Conservation (phyloP, 2,329 filamentous ascomycete genomes). For the Exophiala sp. region DNA sequence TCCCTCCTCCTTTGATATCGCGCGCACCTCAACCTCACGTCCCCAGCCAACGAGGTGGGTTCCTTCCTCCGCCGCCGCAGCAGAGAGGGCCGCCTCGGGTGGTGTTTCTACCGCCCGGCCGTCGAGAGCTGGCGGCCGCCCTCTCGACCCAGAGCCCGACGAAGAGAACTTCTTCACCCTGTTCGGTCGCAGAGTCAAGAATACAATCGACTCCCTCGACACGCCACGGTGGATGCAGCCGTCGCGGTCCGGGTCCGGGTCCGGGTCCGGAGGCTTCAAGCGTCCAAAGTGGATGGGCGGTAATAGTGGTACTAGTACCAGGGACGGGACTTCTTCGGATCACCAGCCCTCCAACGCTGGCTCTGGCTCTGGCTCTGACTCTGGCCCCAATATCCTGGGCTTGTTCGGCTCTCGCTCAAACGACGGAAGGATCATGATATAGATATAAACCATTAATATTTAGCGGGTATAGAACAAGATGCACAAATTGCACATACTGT, state of each 20-base stretch:
- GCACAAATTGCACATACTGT: too few relatives aligned
- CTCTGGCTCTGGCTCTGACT: background rate
- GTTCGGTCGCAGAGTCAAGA: conserved; percentile 78
- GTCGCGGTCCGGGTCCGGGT: conserved; percentile 33
- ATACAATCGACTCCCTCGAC: conserved; percentile 80
- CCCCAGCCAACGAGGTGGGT: conserved; percentile 34
- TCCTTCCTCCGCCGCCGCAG: conserved; percentile 27
- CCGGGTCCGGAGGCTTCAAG: conserved; percentile 51
- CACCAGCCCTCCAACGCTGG: background rate
- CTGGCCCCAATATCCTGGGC: conserved; percentile 15
- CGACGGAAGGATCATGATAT: conserved; percentile 17
- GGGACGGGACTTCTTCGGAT: too few relatives aligned
- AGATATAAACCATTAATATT: background rate
- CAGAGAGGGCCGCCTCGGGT: background rate
- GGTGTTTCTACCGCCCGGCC: too few relatives aligned
- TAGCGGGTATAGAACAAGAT: too few relatives aligned
- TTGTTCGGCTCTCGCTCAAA: conserved; percentile 12
- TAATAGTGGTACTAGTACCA: too few relatives aligned
- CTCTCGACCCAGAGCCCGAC: conserved; percentile 55
- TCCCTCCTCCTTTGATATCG: conserved; percentile 28
- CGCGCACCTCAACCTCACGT: conserved; percentile 24
- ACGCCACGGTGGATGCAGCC: conserved; percentile 68
- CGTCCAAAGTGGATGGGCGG: conserved; percentile 76
- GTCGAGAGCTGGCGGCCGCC: too few relatives aligned
- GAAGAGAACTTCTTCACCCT: conserved; percentile 79